These are phyloP conservation scores for Mycena pura DNA, from an alignment of 768 basidiomycete species.

Conservation along the genomic window DNA sequence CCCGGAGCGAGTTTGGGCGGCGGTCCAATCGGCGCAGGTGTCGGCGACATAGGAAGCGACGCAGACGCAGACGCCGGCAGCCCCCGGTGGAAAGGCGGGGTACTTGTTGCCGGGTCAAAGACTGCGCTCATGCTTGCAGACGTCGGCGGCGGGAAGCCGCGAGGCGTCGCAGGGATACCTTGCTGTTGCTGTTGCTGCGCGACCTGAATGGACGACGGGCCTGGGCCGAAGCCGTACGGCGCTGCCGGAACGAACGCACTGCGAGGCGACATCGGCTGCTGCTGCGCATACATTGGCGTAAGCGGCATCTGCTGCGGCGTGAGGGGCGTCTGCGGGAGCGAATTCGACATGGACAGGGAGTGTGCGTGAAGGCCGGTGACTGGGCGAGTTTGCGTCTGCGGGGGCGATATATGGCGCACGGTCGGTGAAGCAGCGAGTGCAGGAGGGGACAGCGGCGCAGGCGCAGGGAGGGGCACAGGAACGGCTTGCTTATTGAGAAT, in stretches of 20 bases:
- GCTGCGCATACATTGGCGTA: conserved; percentile 55
- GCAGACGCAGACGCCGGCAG: conserved; percentile 41
- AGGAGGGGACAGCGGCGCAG: conserved; percentile 31
- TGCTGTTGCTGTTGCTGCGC: conserved; percentile 32
- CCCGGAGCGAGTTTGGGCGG: conserved; percentile 61
- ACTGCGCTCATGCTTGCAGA: conserved; percentile 58
- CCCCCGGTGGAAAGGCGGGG: conserved; percentile 46
- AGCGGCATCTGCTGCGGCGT: conserved; percentile 54
- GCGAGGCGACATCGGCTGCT: conserved; percentile 62
- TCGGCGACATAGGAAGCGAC: conserved; percentile 37
- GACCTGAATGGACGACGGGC: conserved; percentile 47
- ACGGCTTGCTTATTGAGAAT: conserved; percentile 55
- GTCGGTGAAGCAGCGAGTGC: conserved; percentile 30
- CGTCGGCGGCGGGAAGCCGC: conserved; percentile 60
- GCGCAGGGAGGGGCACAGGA: conserved; percentile 34
- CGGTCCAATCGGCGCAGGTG: conserved; percentile 62
- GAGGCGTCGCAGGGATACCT: conserved; percentile 48
- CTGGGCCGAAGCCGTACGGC: conserved; percentile 59
- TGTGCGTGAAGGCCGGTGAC: conserved; percentile 31
- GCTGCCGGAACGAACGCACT: conserved; percentile 54
- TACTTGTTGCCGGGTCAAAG: conserved; percentile 52
- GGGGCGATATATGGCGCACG: conserved; percentile 38
- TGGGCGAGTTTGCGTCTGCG: conserved; percentile 44
- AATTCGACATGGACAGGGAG: conserved; percentile 38
- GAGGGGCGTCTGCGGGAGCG: conserved; percentile 58